phyloP scores from a whole-genome alignment of 495 filamentous ascomycete genomes.

The Hypoxylon rickii region DNA sequence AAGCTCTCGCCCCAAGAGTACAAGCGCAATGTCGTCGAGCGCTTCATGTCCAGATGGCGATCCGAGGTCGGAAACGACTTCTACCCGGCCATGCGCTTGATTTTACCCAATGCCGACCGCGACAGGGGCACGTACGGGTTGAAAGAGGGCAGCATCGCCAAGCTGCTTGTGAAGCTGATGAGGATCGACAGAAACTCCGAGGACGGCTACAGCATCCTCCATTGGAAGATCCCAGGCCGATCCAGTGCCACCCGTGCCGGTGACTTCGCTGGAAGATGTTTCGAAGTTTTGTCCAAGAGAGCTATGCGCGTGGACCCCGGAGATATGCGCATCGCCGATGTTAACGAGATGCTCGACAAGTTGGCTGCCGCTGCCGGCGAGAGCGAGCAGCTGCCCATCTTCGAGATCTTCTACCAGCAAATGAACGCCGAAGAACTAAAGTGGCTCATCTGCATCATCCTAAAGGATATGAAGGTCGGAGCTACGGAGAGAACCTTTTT shows the following conservation, averaged over 20 bases:
- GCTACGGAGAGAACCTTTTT: constrained; percentile 93
- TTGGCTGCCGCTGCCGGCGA: constrained; percentile 78
- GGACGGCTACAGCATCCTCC: constrained; percentile 81
- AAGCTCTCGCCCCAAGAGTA: constrained; percentile 78
- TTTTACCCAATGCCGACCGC: constrained; percentile 91
- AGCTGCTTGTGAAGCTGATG: constrained; percentile 85
- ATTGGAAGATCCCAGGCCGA: constrained; percentile 90
- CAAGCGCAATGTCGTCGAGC: constrained; percentile 81
- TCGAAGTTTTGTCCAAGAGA: constrained; percentile 81
- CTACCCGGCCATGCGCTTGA: constrained; percentile 89
- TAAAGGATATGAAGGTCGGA: constrained; percentile 97
- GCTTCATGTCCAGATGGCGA: constrained; percentile 88
- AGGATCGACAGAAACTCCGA: constrained; percentile 91
- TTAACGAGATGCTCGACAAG: constrained; percentile 84
- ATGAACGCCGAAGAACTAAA: constrained; percentile 94
- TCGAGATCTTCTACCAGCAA: constrained; percentile 78
- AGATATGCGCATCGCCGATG: constrained; percentile 80
- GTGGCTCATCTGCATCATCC: constrained; percentile 93
- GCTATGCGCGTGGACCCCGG: constrained; percentile 76
- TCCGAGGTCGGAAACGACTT: constrained; percentile 88
- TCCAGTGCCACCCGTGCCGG: constrained; percentile 65
- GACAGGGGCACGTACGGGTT: constrained; percentile 93
- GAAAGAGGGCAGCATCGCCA: constrained; percentile 90
- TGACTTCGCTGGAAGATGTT: constrained; percentile 89
- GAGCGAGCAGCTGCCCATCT: constrained; percentile 77